phyloP scores from a whole-genome alignment of 768 basidiomycete species.

The Tylopilus cervinicoccineus region DNA sequence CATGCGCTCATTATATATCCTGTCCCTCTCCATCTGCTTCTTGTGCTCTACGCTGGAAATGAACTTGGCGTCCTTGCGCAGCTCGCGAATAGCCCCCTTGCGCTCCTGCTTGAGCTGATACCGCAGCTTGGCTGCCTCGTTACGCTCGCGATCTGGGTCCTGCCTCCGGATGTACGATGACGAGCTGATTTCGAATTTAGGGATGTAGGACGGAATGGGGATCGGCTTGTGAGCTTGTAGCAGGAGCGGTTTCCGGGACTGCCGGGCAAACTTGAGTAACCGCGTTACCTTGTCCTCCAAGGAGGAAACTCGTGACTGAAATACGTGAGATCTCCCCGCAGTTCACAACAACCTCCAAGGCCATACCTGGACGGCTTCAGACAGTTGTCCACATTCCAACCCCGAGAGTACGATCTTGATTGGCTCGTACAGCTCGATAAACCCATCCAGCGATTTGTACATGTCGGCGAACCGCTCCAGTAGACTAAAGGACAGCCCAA shows the following conservation, averaged over 20 bases:
- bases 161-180: slow-evolving; percentile 75
- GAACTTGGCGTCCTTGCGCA: slow-evolving; percentile 94
- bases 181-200: slow-evolving; percentile 81
- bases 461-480: slow-evolving; percentile 66
- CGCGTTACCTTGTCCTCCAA: slow-evolving; percentile 50
- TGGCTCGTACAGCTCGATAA: slow-evolving; percentile 82
- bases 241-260: slow-evolving; percentile 71
- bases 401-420: slow-evolving; percentile 53
- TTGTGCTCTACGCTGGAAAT: slow-evolving; percentile 84
- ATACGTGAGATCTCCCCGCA: slow-evolving; percentile 10
- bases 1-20: slow-evolving; percentile 75
- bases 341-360: neutral
- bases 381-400: slow-evolving; percentile 44
- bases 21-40: slow-evolving; percentile 83
- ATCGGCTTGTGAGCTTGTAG: slow-evolving; percentile 96
- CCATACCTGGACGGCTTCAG: slow-evolving; percentile 53
- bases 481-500: slow-evolving; percentile 60
- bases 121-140: slow-evolving; percentile 80
- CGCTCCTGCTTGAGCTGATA: slow-evolving; percentile 90
- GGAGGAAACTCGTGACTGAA: slow-evolving; percentile 45
- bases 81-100: slow-evolving; percentile 94
- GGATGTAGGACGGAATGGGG: slow-evolving; percentile 88
- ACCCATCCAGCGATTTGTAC: slow-evolving; percentile 76
- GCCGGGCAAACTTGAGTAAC: slow-evolving; percentile 67
- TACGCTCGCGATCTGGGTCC: slow-evolving; percentile 91